Evolutionary conservation across 371 early-diverging fungal genomes (phyloP).

Genomic region (Aphelidium insulamus): DNA sequence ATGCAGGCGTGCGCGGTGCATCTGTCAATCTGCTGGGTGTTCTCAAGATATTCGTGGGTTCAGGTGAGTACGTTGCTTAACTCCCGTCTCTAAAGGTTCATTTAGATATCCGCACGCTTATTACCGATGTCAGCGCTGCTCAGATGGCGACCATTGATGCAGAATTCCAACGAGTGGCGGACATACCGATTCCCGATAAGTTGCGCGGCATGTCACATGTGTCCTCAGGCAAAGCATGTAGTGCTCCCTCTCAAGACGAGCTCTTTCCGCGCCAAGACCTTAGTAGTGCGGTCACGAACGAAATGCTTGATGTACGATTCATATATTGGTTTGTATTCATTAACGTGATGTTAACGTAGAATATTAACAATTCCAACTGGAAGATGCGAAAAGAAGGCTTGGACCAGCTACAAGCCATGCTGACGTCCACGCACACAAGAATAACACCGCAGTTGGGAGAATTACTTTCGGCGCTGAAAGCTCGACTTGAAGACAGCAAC

Average conservation of each 20-base stretch:
- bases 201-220: too few species aligned
- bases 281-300: conserved; percentile 20
- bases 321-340: not conserved
- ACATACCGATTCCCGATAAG: too few species aligned
- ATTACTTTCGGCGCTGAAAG: conserved; percentile 51
- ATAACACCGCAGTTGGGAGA: conserved; percentile 58
- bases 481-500: conserved; percentile 65
- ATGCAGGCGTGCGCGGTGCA: conserved; percentile 54
- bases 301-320: conserved; percentile 13
- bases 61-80: conserved; percentile 19
- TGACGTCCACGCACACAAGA: conserved; percentile 52
- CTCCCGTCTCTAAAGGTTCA: not conserved
- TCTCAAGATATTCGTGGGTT: conserved; percentile 58
- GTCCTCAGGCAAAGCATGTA: too few species aligned
- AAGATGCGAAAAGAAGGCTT: conserved; percentile 81
- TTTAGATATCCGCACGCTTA: conserved; percentile 38
- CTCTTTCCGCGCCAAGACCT: conserved; percentile 73
- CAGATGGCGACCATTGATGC: conserved; percentile 58
- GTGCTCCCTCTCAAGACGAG: too few species aligned
- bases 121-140: conserved; percentile 64
- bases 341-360: conserved; percentile 12
- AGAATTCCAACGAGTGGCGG: conserved; percentile 71
- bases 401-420: conserved; percentile 45
- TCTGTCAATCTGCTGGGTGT: conserved; percentile 55
- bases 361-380: conserved; percentile 69